These are phyloP conservation scores for Mycena amicta DNA, from an alignment of 768 basidiomycete species.

Conservation along the genomic window DNA sequence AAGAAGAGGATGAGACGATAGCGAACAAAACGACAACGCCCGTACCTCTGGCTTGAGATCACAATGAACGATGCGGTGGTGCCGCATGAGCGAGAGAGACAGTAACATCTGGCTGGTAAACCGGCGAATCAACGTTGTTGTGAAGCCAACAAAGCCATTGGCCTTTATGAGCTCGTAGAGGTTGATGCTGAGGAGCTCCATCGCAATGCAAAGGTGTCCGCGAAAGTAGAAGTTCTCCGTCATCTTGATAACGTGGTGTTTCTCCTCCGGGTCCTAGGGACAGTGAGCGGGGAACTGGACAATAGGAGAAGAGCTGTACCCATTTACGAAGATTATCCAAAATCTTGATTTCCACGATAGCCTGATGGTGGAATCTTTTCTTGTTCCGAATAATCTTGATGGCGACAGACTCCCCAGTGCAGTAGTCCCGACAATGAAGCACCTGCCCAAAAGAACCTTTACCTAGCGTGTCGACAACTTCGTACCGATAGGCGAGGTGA, in stretches of 20 bases:
- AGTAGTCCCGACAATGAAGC: slow-evolving; percentile 91
- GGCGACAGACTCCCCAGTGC: slow-evolving; percentile 93
- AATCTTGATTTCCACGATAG: slow-evolving; percentile 98
- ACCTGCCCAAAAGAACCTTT: slow-evolving; percentile 99
- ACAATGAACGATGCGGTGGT: slow-evolving; percentile 97
- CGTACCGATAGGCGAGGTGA: slow-evolving; percentile 97
- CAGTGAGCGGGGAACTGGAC: slow-evolving; percentile 6
- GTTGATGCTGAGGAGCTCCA: slow-evolving; percentile 97
- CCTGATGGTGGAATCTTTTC: slow-evolving; percentile 98
- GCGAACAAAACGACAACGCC: no score
- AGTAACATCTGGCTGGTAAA: slow-evolving; percentile 96
- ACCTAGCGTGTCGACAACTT: slow-evolving; percentile 87
- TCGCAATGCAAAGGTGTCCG: slow-evolving; percentile 96
- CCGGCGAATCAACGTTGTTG: slow-evolving; percentile 89
- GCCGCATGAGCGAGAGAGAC: slow-evolving; percentile 90
- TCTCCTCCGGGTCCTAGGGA: slow-evolving; percentile 88
- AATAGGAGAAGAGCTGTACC: slow-evolving; percentile 45
- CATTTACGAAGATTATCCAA: slow-evolving; percentile 96
- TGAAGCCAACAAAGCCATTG: slow-evolving; percentile 98
- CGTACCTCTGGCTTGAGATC: slow-evolving; percentile 97
- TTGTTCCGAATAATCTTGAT: slow-evolving; percentile 99
- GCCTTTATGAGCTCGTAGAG: slow-evolving; percentile 99
- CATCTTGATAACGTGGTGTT: slow-evolving; percentile 97
- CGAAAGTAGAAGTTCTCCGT: slow-evolving; percentile 98
- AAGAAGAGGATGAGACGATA: slow-evolving; percentile 2